These are phyloP conservation scores for Ceratobasidium sp. DNA, from an alignment of 1,284 basidiomycete species.

Conservation along the genomic window DNA sequence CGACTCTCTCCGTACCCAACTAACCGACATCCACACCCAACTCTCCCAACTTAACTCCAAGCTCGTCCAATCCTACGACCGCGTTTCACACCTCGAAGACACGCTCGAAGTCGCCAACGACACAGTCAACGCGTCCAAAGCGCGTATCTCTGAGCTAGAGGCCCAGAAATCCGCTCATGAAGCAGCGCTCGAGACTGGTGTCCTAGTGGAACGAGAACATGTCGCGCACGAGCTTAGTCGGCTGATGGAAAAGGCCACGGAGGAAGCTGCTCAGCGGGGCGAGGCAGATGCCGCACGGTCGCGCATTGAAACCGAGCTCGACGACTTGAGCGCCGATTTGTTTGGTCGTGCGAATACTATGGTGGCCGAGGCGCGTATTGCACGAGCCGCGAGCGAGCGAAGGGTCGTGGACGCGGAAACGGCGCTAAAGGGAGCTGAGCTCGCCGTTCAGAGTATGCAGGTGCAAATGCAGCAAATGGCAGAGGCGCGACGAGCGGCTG, in stretches of 20 bases:
- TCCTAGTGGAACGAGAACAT: conserved; percentile 92
- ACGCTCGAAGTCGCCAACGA: conserved; percentile 78
- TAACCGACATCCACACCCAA: conserved; percentile 89
- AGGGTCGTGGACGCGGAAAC: conserved; percentile 85
- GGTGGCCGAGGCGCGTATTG: conserved; percentile 91
- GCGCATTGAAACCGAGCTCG: conserved; percentile 85
- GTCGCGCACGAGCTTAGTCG: conserved; percentile 93
- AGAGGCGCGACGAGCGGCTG: conserved; percentile 72
- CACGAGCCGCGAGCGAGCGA: conserved; percentile 80
- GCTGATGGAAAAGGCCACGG: conserved; percentile 93
- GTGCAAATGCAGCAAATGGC: conserved; percentile 82
- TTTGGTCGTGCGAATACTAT: conserved; percentile 92
- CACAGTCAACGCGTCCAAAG: conserved; percentile 68
- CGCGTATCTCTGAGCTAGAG: conserved; percentile 78
- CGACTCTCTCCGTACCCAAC: conserved; percentile 80
- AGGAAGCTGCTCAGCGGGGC: conserved; percentile 91
- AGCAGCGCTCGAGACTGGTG: conserved; percentile 84
- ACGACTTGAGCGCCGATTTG: conserved; percentile 90
- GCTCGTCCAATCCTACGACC: conserved; percentile 91
- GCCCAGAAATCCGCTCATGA: conserved; percentile 82
- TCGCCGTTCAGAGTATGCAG: conserved; percentile 87
- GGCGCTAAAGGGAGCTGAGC: conserved; percentile 86
- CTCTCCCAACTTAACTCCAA: conserved; percentile 92
- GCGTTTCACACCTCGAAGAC: conserved; percentile 94
- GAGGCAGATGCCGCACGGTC: conserved; percentile 87